Conservation (phyloP, 345 rosid species). For the Arabis hirsuta region DNA sequence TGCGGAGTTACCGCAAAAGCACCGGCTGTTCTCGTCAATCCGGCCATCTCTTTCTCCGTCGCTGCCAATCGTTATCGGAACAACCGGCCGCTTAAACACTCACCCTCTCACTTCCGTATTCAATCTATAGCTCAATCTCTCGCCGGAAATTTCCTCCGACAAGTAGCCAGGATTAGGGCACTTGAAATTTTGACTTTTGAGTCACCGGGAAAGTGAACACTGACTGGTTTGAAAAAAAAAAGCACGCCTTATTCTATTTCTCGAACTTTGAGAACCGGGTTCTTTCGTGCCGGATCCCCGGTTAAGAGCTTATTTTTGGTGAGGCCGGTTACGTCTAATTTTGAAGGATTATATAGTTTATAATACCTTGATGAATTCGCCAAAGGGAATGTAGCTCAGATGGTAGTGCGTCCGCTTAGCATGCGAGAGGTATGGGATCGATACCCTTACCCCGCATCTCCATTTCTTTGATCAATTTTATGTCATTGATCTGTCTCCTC, state of each 20-base stretch:
- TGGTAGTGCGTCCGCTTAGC: no score
- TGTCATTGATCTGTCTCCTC: no score
- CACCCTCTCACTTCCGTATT: neutral
- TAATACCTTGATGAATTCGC: no score
- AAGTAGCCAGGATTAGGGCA: constrained; percentile 41
- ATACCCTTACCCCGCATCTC: no score
- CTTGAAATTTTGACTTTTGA: constrained; percentile 20
- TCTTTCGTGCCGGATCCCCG: no score
- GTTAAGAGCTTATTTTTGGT: no score
- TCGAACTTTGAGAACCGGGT: no score
- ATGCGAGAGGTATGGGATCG: no score
- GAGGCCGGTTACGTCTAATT: no score
- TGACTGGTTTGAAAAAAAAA: constrained; percentile 33
- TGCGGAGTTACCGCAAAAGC: constrained; percentile 80
- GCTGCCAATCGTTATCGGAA: constrained; percentile 7
- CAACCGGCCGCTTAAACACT: neutral
- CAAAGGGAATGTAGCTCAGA: no score
- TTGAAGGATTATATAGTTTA: no score
- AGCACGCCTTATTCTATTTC: neutral
- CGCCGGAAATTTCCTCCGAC: constrained; percentile 35
- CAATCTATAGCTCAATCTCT: constrained; percentile 14
- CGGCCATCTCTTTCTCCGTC: constrained; percentile 51
- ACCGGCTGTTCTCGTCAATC: constrained; percentile 49
- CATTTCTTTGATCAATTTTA: no score
- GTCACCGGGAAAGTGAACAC: constrained; percentile 40